These are phyloP conservation scores for Suillus subalutaceus DNA, from an alignment of 768 basidiomycete genomes.

Conservation along the genomic window DNA sequence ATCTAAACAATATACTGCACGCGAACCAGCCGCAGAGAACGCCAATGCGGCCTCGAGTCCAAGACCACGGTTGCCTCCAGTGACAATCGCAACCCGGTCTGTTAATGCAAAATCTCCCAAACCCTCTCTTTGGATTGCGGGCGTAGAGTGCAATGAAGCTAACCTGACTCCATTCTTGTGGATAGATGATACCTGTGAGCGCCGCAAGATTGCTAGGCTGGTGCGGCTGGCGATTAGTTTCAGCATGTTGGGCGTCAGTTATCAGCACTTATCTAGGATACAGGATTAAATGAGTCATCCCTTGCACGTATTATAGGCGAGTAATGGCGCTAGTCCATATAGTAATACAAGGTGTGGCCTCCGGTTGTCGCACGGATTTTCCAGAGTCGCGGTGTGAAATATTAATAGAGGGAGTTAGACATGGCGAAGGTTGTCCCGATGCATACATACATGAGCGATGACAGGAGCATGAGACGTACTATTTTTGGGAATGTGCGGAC, in stretches of 20 bases:
- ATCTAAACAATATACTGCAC: constrained; percentile 44
- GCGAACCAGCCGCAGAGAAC: constrained; percentile 32
- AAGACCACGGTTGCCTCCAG: constrained; percentile 32
- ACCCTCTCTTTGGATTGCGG: not conserved
- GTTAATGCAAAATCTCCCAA: constrained; percentile 40
- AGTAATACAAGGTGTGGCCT: not conserved
- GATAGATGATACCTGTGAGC: not conserved
- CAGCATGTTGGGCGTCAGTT: not conserved
- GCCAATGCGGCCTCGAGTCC: constrained; percentile 37
- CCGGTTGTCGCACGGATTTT: not conserved
- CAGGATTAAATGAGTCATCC: not conserved
- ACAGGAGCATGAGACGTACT: not conserved
- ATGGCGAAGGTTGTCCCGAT: not conserved
- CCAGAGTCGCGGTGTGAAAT: too few species aligned
- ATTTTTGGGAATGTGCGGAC: not conserved
- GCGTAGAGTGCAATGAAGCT: not conserved
- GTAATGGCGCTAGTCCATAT: too few species aligned
- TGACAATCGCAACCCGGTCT: constrained; percentile 30
- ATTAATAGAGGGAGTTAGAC: too few species aligned
- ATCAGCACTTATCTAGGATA: not conserved
- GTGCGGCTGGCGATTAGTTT: not conserved
- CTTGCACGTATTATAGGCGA: not conserved
- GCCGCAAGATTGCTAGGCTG: not conserved
- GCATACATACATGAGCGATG: not conserved
- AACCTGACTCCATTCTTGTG: not conserved